Evolutionary conservation across 164 flowering plant species (phyloP), one percentile per base, ranked within the genome.

Genomic region (Aristolochia contorta): DNA sequence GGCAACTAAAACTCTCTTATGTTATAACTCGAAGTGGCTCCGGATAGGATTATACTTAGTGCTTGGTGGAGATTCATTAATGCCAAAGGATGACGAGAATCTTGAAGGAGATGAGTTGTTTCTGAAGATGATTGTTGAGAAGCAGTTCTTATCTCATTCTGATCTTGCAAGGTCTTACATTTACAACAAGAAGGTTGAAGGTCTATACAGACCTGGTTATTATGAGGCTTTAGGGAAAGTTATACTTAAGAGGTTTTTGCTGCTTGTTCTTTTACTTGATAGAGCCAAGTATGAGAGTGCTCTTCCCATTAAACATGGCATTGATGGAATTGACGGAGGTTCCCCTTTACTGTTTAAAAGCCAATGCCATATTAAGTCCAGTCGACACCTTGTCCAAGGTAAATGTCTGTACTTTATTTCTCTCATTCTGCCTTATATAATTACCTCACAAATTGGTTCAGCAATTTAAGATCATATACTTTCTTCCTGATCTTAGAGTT

Each of bases 251-350:
- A 83, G 96, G 67, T 71, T 91, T 71, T 67, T 94, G 65, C 68
- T 94, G 66, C 87, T 94, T 52, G 96, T 80, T 66, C 87, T 94
- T 47, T 68, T 85, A 56, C 86, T 94, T 33, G 99, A 94, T 71
- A 83, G 80, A 75, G 95, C 85, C 59, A 94, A 94, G 75, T 75
- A 77, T 67, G 82, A 80, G 60, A 85, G 82, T 54, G 74, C 79
- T 65, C 89, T 94, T 66, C 88, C 97, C 30, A 69, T 84, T 45
- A 79, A 80, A 67, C 76, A 81, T 79, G 99, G 99, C n/a, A 86
- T 94, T 70, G 99, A 94, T 79, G 96, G 96, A 63, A 47, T 77
- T 22, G 99, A 94, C 77, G 97, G 99, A 19, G 99, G 99, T 72
- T 94, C 99, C 55, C 95, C 97, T 61, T 75, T 85, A 47, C 64